Evolutionary conservation across 2,329 filamentous ascomycete species (phyloP).

Genomic region (Colletotrichum falcatum): DNA sequence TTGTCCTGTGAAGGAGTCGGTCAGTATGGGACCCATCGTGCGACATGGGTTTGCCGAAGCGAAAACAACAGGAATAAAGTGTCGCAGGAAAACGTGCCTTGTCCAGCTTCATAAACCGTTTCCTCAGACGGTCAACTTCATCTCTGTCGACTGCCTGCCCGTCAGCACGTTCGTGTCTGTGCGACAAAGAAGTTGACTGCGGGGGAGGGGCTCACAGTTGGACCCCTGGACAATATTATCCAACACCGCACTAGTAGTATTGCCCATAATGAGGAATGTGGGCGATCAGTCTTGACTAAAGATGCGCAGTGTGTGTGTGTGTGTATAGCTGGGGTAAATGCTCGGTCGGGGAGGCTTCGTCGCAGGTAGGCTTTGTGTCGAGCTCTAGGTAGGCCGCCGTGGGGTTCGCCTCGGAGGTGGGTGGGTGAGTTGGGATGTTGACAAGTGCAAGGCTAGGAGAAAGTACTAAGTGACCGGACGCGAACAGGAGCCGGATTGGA

Average conservation of each 20-base stretch:
- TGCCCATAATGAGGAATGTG: conserved; percentile 66
- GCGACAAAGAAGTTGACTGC: conserved; percentile 40
- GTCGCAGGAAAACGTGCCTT: conserved; percentile 71
- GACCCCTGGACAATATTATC: conserved; percentile 97
- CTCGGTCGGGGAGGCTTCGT: conserved; percentile 6
- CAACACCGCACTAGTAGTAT: conserved; percentile 79
- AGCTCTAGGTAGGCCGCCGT: conserved; percentile 32
- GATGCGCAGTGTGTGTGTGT: not conserved
- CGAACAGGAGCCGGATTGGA: conserved; percentile 24
- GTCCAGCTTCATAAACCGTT: conserved; percentile 99
- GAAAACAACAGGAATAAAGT: not conserved
- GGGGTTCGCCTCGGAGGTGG: conserved; percentile 25
- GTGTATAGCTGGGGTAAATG: not conserved
- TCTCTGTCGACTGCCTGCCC: conserved; percentile 84
- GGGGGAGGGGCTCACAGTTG: conserved; percentile 76
- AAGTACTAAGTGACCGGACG: conserved; percentile 28
- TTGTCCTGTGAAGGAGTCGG: conserved; percentile 75
- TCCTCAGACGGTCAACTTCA: conserved; percentile 93
- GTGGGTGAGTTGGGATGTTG: conserved; percentile 22
- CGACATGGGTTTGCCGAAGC: not conserved
- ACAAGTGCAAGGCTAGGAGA: conserved; percentile 20
- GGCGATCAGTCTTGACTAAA: conserved; percentile 21
- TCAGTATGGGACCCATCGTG: conserved; percentile 22
- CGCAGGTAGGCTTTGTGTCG: conserved; percentile 24
- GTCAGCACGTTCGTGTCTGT: conserved; percentile 36